These are phyloP conservation scores for Poa annua DNA, from an alignment of 176 grass and related monocot genomes.

Conservation along the genomic window DNA sequence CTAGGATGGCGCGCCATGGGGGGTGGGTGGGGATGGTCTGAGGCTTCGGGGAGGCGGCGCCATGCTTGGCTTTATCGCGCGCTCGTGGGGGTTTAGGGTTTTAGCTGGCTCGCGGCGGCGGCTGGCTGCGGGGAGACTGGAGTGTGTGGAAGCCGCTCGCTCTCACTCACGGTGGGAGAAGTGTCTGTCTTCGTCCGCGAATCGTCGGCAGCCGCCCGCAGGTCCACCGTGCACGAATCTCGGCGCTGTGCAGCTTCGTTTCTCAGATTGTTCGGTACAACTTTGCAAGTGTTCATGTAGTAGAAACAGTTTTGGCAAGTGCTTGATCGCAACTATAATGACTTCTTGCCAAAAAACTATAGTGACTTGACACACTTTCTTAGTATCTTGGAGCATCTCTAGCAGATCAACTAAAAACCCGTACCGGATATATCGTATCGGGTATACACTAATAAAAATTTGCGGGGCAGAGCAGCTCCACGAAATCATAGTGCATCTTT, in stretches of 20 bases:
- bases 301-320: too few relatives aligned
- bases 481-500: too few relatives aligned
- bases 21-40: not conserved
- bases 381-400: too few relatives aligned
- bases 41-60: constrained; percentile 32
- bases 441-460: too few relatives aligned
- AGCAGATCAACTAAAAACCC: too few relatives aligned
- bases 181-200: not conserved
- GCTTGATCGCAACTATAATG: too few relatives aligned
- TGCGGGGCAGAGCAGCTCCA: too few relatives aligned
- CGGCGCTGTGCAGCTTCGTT: not conserved
- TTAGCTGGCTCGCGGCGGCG: constrained; percentile 22
- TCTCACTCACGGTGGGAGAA: not conserved
- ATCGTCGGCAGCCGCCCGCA: not conserved
- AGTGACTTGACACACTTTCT: too few relatives aligned
- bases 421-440: too few relatives aligned
- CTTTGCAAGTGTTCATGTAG: too few relatives aligned
- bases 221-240: not conserved
- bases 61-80: constrained; percentile 38
- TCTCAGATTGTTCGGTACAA: too few relatives aligned
- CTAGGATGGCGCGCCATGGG: constrained; percentile 55
- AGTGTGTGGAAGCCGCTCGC: not conserved
- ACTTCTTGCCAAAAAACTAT: too few relatives aligned
- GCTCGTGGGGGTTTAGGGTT: constrained; percentile 47
- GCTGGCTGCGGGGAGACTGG: not conserved